Conservation (phyloP, 2,329 filamentous ascomycete species). For the Arthrobotrys sphaeroides region DNA sequence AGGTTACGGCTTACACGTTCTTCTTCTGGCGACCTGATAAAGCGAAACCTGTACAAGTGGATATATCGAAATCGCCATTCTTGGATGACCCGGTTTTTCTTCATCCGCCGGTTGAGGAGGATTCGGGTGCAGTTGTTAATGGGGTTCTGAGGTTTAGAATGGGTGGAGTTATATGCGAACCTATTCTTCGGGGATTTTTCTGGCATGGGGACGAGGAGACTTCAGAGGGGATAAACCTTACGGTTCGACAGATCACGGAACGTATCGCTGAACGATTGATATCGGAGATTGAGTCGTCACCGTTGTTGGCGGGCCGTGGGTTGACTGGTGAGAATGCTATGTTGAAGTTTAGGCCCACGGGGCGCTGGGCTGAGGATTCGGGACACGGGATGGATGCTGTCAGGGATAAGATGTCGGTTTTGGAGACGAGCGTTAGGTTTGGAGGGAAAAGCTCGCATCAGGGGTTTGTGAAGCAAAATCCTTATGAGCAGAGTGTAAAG, state of each 20-base stretch:
- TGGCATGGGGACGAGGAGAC: conserved; percentile 12
- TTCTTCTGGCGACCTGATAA: background rate
- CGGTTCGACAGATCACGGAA: conserved; percentile 25
- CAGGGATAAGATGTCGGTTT: conserved; percentile 19
- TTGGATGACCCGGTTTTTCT: conserved; percentile 37
- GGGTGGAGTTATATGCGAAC: conserved; percentile 21
- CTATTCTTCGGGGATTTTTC: conserved; percentile 31
- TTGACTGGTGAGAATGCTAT: background rate
- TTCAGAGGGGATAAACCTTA: background rate
- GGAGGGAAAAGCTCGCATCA: background rate
- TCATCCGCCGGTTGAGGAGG: background rate
- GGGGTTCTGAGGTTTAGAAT: conserved; percentile 22
- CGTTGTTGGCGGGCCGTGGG: background rate
- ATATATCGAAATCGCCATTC: conserved; percentile 28
- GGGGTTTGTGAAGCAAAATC: background rate
- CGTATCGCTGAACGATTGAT: conserved; percentile 16
- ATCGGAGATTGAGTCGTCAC: conserved; percentile 7
- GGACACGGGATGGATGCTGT: conserved; percentile 23
- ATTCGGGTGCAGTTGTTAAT: background rate
- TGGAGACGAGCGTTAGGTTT: conserved; percentile 17
- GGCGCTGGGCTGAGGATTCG: conserved; percentile 1
- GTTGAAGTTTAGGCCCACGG: conserved; percentile 21
- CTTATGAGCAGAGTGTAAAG: background rate
- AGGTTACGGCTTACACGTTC: background rate
- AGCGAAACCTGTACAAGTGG: background rate